Evolutionary conservation across 2,329 filamentous ascomycete species (phyloP).

Genomic region (Harringtonia lauricola): DNA sequence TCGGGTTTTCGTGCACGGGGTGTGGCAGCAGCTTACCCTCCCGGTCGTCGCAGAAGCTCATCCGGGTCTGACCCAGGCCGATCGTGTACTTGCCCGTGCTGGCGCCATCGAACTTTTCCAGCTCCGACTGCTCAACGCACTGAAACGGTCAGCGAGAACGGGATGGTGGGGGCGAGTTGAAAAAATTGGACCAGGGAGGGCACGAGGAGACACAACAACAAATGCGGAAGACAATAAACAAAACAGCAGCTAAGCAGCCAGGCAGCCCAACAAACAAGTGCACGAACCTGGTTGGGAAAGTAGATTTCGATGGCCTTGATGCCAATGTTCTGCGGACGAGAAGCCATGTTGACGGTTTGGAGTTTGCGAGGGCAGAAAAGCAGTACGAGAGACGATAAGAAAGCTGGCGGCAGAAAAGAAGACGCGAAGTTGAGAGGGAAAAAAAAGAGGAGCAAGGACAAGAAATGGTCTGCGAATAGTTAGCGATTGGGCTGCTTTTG

Average conservation of each 20-base stretch:
- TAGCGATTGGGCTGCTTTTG: too few relatives aligned
- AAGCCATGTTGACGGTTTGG: slow-evolving; percentile 57
- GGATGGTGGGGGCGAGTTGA: not conserved
- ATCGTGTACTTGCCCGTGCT: slow-evolving; percentile 80
- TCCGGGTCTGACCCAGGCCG: slow-evolving; percentile 81
- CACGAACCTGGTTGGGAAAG: slow-evolving; percentile 70
- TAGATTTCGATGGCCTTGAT: slow-evolving; percentile 91
- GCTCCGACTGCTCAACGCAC: slow-evolving; percentile 76
- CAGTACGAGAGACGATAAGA: not conserved
- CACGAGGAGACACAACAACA: too few relatives aligned
- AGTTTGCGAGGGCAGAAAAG: too few relatives aligned
- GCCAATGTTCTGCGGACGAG: slow-evolving; percentile 77
- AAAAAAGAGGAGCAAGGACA: not conserved
- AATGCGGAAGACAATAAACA: not conserved
- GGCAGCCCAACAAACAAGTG: too few relatives aligned
- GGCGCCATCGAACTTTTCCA: slow-evolving; percentile 81
- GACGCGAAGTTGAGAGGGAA: not conserved
- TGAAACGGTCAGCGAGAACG: slow-evolving; percentile 20
- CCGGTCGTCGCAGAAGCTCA: slow-evolving; percentile 85
- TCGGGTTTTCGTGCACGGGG: too few relatives aligned
- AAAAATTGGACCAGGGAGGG: not conserved
- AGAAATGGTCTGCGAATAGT: not conserved
- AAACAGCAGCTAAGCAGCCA: too few relatives aligned
- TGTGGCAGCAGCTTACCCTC: too few relatives aligned
- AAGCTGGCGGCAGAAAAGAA: too few relatives aligned